Evolutionary conservation across 192 early-diverging fungal genomes (phyloP).

Genomic region (Phycomyces nitens): DNA sequence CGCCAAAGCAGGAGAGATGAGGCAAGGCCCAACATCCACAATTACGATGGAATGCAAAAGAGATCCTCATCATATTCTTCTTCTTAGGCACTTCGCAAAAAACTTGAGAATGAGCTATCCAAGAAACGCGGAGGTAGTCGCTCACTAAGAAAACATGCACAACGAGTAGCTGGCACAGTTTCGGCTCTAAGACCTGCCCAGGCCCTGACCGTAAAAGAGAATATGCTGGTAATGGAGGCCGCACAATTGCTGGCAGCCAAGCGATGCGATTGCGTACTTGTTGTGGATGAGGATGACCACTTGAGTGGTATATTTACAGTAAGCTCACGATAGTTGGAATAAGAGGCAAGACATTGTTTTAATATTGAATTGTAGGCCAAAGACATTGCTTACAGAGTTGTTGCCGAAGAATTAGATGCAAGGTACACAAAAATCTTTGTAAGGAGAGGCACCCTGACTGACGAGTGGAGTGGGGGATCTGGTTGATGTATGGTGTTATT

Average conservation of each 20-base stretch:
- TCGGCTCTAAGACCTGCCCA: conserved; percentile 80
- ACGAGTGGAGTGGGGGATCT: background rate
- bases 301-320: conserved; percentile 90
- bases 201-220: conserved; percentile 82
- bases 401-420: conserved; percentile 59
- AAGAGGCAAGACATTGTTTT: background rate
- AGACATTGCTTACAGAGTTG: conserved; percentile 94
- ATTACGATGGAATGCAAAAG: background rate
- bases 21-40: conserved; percentile 3
- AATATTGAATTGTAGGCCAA: conserved; percentile 59
- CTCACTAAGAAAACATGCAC: conserved; percentile 20
- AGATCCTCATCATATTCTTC: background rate
- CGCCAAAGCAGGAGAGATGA: conserved; percentile 47
- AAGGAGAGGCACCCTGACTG: background rate
- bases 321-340: background rate
- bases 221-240: conserved; percentile 72
- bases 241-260: conserved; percentile 98
- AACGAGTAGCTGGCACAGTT: conserved; percentile 77
- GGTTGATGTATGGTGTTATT: conserved; percentile 44
- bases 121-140: conserved; percentile 46
- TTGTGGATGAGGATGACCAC: conserved; percentile 90
- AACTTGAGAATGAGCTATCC: conserved; percentile 66
- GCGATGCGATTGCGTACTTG: conserved; percentile 89
- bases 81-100: conserved; percentile 62
- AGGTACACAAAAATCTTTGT: conserved; percentile 14